These are phyloP conservation scores for Cudoniella acicularis DNA, from an alignment of 495 filamentous ascomycete genomes.

Conservation along the genomic window DNA sequence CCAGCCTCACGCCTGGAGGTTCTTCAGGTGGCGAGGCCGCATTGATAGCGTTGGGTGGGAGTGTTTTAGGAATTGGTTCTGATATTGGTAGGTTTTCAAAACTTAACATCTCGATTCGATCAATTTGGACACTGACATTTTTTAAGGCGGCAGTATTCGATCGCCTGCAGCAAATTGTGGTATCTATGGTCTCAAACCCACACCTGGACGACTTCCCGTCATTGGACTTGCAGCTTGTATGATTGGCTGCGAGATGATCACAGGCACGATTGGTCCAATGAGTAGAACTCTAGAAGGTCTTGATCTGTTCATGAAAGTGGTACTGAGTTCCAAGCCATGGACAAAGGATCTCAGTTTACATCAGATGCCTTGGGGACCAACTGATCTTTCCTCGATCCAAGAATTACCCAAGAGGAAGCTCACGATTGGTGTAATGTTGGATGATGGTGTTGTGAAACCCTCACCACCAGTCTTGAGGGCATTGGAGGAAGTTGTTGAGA, in stretches of 20 bases:
- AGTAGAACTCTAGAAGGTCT: slow-evolving; percentile 31
- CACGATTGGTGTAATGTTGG: not conserved
- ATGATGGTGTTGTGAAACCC: slow-evolving; percentile 47
- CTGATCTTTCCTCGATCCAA: not conserved
- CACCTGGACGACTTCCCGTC: slow-evolving; percentile 42
- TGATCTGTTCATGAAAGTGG: slow-evolving; percentile 35
- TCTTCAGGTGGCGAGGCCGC: slow-evolving; percentile 57
- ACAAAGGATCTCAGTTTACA: slow-evolving; percentile 30
- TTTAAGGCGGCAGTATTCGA: slow-evolving; percentile 57
- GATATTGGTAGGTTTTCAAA: slow-evolving; percentile 52
- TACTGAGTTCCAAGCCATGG: slow-evolving; percentile 33
- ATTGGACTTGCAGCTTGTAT: slow-evolving; percentile 36
- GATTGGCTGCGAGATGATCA: slow-evolving; percentile 28
- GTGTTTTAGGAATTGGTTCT: slow-evolving; percentile 45
- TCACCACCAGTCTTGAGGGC: slow-evolving; percentile 49
- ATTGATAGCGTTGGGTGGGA: slow-evolving; percentile 39
- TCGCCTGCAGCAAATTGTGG: slow-evolving; percentile 55
- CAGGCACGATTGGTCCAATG: slow-evolving; percentile 36
- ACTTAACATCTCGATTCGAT: not conserved
- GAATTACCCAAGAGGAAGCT: not conserved
- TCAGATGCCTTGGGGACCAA: slow-evolving; percentile 40
- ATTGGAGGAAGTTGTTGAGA: slow-evolving; percentile 26
- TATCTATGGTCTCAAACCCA: slow-evolving; percentile 57
- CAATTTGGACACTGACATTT: slow-evolving; percentile 1
- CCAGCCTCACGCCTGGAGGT: slow-evolving; percentile 47